Base-by-base conservation (phyloP, 2,329 filamentous ascomycete genomes). In the Tolypocladium amazonense region DNA sequence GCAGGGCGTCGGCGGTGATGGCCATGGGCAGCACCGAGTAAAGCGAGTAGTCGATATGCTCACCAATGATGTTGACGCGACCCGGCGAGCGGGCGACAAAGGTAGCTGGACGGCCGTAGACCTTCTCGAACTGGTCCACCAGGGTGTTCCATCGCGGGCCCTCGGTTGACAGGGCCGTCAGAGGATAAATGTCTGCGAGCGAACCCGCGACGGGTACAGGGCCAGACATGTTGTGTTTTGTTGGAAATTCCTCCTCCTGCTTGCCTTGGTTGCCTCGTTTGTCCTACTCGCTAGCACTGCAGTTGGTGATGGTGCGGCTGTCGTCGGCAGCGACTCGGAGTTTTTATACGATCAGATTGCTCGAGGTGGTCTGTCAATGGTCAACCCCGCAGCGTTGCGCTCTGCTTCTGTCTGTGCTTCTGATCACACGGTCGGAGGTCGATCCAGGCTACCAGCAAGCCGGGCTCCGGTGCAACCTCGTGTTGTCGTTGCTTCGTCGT, bases 11-110 rank as follows among this genome's bases (percentile, higher is more conserved):
- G 63, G 91, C 89, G 7, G 89, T 91, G 65, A 97, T 92, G 63
- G 93, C 94, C 86, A 97, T 97, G 58, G 94, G 94, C 30, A 99
- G 81, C 61, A 97, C 92, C 67, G 94, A 88, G 79, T 97, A 99
- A 25, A 99, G 84, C 18, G 91, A 96, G 78, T 99, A 99, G 78
- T 99, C 94, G 69, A 99, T 96, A 78, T 99, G 94, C 81, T 99
- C 94, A 73, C 94, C 94, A 71, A 99, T 97, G 70, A 99, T 94
- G 78, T 97, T 97, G 65, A 99, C 94, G 65, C 94, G 85, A 62
- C 94, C 94, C 1, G 94, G 94, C 59, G 92, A 96, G 63, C 94
- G 87, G 12, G 93, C 85, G 25, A 97, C 85, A 69, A 96, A 97
- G 61, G 89, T 82, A 45, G 92, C 86, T 20, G 81, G 77, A 57